Base-by-base conservation (phyloP, 2,329 filamentous ascomycete genomes). In the Diaporthe longicolla region DNA sequence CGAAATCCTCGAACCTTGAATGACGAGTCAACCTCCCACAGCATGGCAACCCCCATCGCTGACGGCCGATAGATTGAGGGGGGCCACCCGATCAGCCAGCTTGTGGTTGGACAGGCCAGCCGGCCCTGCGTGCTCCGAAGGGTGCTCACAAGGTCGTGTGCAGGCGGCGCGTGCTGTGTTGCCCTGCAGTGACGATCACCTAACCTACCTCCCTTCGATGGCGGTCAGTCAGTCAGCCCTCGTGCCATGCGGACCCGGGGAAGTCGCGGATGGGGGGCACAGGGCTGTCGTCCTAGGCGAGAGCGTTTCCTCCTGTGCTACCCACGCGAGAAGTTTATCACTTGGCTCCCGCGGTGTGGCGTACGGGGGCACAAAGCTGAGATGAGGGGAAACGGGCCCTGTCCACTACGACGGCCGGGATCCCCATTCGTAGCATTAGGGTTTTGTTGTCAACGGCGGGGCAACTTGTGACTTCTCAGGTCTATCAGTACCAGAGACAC, bases 81-180 rank as follows among this genome's bases (percentile, higher is more conserved):
- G 37, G 40, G 40, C 40, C n/a, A 43, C 13, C 37, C 11, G n/a
- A 24, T 54, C 63, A 54, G 45, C 61, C 21, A 32, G 43, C 32
- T 35, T 43, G 4, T 50, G 45, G 37, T 37, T n/a, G 57, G 50
- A 24, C 43, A 48, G 19, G 15, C 8, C 45, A 45, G 35, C 57
- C 58, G 59, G 58, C 55, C 48, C 57, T 71, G 57, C 70, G 45
- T 71, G 57, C 48, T 63, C 57, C 57, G 70, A 54, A 55, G 48
- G 26, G 13, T n/a, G 45, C 26, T 32, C 70, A 58, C 68, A 35
- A 24, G 37, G 37, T 63, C 59, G 40, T 71, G n/a, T 63, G 45
- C 5, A 29, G 24, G 45, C n/a, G 45, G 32, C n/a, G 70, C 21
- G 43, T 54, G 32, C 21, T 40, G 57, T 19, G 32, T 29, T 37